Evolutionary conservation across 164 flowering plant genomes (phyloP), one percentile per base, ranked within the genome.

Genomic region (Tetrastigma voinierianum): DNA sequence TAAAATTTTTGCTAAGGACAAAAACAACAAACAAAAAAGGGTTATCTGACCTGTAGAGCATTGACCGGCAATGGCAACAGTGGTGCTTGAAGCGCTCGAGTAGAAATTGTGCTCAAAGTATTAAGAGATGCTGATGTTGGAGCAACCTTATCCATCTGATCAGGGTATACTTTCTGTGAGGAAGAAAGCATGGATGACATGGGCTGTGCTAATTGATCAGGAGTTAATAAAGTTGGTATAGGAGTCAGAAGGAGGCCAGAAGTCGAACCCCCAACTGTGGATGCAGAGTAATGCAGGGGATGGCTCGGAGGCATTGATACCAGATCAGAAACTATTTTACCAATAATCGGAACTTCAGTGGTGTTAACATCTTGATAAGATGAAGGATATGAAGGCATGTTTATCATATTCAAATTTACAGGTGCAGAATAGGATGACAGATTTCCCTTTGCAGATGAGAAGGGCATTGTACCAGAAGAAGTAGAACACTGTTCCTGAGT

Each of bases 61-160:
- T 76, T n/a, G 43, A 51, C 46, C 23, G 81, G 81, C 32, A 78
- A 58, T 24, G 81, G 81, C 73, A 81, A 54, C 25, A 76, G 65
- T 46, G 84, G 76, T 24, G 59, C 55, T 73, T 71, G 81, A 73
- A 58, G 62, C 40, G 65, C 68, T 48, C 64, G 32, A 64, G 48
- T 16, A 44, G 74, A 45, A 59, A 51, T 16, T 7, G 51, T 1
- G 44, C 66, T 13, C 12, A 66, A 64, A 21, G 24, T 60, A 51
- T 43, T 63, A 40, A 40, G 57, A 48, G 72, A 56, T 49, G 20
- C 0, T 46, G 74, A n/a, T 47, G 51, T 25, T 8, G 9, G 24
- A 46, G 46, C 60, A 58, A 59, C 62, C 12, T 66, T 14, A 44
- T 70, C 71, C 63, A 44, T 66, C 48, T 67, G 65, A 49, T 66